Conservation (phyloP, 495 filamentous ascomycete genomes). For the Penicillium bialowiezense region DNA sequence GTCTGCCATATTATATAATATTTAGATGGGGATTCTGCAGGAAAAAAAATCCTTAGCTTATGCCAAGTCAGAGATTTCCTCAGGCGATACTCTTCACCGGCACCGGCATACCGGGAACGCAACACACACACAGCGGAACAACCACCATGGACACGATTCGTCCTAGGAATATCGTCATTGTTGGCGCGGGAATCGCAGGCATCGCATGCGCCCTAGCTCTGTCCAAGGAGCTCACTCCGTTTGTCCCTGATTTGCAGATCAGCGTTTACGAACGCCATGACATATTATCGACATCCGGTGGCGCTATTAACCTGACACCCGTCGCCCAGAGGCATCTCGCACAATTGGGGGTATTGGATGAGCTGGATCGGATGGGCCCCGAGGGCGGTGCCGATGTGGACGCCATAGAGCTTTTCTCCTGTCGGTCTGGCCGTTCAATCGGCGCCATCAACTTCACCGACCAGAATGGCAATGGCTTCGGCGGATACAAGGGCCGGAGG, state of each 20-base stretch:
- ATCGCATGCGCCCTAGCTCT: slow-evolving; percentile 53
- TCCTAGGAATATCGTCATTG: slow-evolving; percentile 41
- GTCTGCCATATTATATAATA: neutral
- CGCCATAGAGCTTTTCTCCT: slow-evolving; percentile 50
- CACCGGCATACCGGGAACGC: too few species aligned
- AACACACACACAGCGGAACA: neutral
- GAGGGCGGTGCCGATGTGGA: slow-evolving; percentile 49
- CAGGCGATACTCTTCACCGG: too few species aligned
- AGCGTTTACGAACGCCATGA: slow-evolving; percentile 58
- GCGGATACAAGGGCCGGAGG: slow-evolving; percentile 45
- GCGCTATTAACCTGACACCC: slow-evolving; percentile 61
- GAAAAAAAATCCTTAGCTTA: neutral
- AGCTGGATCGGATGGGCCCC: slow-evolving; percentile 40
- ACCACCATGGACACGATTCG: slow-evolving; percentile 11
- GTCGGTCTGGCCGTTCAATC: slow-evolving; percentile 45
- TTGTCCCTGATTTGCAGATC: slow-evolving; percentile 44
- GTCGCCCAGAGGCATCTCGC: slow-evolving; percentile 58
- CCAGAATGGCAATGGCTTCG: slow-evolving; percentile 35
- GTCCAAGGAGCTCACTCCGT: slow-evolving; percentile 43
- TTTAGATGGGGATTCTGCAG: neutral
- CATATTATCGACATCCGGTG: slow-evolving; percentile 54
- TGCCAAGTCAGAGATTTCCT: neutral
- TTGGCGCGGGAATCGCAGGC: slow-evolving; percentile 58
- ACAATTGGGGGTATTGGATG: slow-evolving; percentile 49
- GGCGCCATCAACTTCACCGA: slow-evolving; percentile 44